Conservation (phyloP, 305 asterid genomes). For the Fraxinus paxiana region DNA sequence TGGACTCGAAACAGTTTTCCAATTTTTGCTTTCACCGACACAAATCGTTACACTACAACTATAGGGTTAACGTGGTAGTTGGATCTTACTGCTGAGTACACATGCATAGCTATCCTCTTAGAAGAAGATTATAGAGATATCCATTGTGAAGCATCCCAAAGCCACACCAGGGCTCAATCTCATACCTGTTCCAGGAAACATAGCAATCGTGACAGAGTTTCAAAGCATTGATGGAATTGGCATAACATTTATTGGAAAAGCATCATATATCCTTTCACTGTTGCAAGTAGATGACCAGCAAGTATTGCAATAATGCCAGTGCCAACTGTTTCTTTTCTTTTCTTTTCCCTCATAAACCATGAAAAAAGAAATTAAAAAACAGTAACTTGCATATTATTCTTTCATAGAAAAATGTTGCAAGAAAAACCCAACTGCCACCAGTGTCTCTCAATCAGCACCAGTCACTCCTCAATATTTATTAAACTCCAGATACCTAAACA, state of each 20-base stretch:
- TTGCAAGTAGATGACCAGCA: neutral
- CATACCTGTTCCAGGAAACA: constrained; percentile 53
- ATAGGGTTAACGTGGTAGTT: constrained; percentile 18
- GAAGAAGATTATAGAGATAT: constrained; percentile 74
- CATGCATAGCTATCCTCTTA: constrained; percentile 27
- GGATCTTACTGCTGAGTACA: constrained; percentile 17
- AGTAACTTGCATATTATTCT: neutral
- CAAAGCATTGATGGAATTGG: neutral
- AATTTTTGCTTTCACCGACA: constrained; percentile 9
- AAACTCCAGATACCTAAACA: neutral
- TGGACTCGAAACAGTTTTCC: neutral
- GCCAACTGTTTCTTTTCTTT: neutral
- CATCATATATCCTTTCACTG: neutral
- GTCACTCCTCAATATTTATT: neutral
- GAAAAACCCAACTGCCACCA: neutral
- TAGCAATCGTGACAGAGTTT: constrained; percentile 3
- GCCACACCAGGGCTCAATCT: constrained; percentile 91
- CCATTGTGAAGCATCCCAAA: constrained; percentile 71
- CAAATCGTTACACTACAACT: constrained; percentile 5
- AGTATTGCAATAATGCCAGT: neutral
- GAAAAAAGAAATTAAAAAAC: neutral
- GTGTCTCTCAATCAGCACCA: neutral
- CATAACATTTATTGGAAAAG: neutral
- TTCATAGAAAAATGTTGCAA: neutral
- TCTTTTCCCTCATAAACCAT: neutral